Base-by-base conservation (phyloP, 495 filamentous ascomycete genomes). In the Penicillium coffeae region DNA sequence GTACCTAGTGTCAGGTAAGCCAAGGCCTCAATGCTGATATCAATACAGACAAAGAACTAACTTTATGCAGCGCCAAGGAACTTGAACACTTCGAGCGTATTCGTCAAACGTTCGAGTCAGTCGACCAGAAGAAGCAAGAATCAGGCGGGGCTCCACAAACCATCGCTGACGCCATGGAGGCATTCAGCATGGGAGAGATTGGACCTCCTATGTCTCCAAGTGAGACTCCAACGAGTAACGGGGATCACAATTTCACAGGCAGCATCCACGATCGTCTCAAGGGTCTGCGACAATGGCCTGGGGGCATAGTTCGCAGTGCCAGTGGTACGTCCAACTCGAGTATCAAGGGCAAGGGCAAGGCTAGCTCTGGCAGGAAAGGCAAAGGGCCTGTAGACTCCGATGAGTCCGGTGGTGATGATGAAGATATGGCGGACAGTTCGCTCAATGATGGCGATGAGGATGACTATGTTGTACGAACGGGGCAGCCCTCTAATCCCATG, bases 41-140 rank as follows among this genome's bases (percentile, higher is more conserved):
- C 21, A 5, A 41, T 1, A 14, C 15, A 25, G 8, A n/a, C n/a
- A n/a, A n/a, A n/a, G 52, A 45, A 50, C 64, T 66, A 46, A 70
- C 13, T 14, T 7, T 42, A 34, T 48, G 18, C 54, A 95, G 90
- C 64, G 85, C 85, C 22, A 90, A 94, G 55, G 93, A 98, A 70
- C 74, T 98, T 2, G 82, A 85, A 49, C 94, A 98, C 61, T 98
- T 97, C 55, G 84, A 94, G 58, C 75, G 76, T 0, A 94, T 98
- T 12, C 76, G 93, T 14, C 81, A 77, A 25, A 76, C 78, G 16
- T 98, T 98, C 59, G 92, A 98, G 68, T 71, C 72, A 6, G 63
- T 68, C 21, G 70, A 72, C 47, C 70, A 73, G 30, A 52, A 64
- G 27, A 70, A 72, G 46, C 60, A 66, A 42, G 63, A 71, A 7